Base-by-base conservation (phyloP, 345 rosid species). In the Brassica juncea region DNA sequence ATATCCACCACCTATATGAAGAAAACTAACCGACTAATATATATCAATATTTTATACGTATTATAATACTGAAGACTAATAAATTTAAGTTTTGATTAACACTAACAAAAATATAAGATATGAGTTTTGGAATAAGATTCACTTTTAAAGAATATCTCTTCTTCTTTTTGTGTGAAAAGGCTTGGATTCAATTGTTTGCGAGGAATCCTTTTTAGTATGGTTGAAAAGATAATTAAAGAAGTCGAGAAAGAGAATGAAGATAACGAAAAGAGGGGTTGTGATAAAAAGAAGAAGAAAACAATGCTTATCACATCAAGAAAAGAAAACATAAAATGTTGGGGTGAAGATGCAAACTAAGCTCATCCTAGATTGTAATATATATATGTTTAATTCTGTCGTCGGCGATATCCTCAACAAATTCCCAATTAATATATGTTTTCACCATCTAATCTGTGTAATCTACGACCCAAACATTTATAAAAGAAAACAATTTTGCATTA, bases 111-210 rank as follows among this genome's bases (percentile, higher is more conserved):
- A 57, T 28, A 28, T 28, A 74, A 75, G 76, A 68, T 80, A 68
- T 68, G 71, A 73, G 62, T 75, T 80, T 70, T 76, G 72, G 83
- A 80, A 80, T 70, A 71, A 23, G 76, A 70, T 19, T 35, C 72
- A 70, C 71, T 57, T 80, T 80, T 64, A 37, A 71, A 75, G 64
- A 80, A 69, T 68, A 35, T 68, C 66, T 80, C 72, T 70, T 75
- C 72, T 67, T 79, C 34, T 55, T 70, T 75, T 28, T 70, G 3
- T 9, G 44, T 65, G 76, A 71, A 70, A 75, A 75, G 76, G 66
- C 80, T 31, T 64, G 64, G 77, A 75, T 80, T 80, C 80, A 80
- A 70, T 75, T 57, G 72, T 65, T 75, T 70, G 76, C 16, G 72
- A 75, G 66, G 80, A 75, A 66, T 57, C 72, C 25, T 16, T 70